Percentiles rank a stretch among this genome's conserved stretches.
These are phyloP conservation scores for Circinella umbellata DNA, from an alignment of 371 early-diverging fungal species.

Conservation along the genomic window DNA sequence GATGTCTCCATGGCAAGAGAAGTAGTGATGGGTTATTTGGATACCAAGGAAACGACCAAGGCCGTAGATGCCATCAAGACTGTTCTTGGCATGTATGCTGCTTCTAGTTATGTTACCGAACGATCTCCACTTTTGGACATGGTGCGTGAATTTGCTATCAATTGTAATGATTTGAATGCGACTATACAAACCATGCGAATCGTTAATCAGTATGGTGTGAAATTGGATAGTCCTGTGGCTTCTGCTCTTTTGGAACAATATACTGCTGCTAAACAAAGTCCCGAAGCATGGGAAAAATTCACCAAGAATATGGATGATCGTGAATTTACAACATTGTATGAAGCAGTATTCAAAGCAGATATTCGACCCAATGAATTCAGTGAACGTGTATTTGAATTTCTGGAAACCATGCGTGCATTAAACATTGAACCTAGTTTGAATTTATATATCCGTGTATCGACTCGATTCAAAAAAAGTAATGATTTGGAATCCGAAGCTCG, in stretches of 20 bases:
- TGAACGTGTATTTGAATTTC: conserved; percentile 11
- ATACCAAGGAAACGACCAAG: conserved; percentile 1
- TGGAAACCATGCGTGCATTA: conserved; percentile 18
- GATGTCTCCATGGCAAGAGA: conserved; percentile 27
- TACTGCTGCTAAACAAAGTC: conserved; percentile 18
- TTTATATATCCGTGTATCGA: conserved; percentile 23
- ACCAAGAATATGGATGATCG: neutral
- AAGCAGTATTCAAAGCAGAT: conserved; percentile 16
- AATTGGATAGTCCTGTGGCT: conserved; percentile 20
- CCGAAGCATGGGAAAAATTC: conserved; percentile 24
- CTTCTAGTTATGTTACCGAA: conserved; percentile 19
- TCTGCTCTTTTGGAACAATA: conserved; percentile 24
- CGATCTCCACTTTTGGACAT: conserved; percentile 6
- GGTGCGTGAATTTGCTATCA: conserved; percentile 1
- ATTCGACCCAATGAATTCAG: conserved; percentile 7
- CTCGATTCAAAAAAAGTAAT: conserved; percentile 24
- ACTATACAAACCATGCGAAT: conserved; percentile 17
- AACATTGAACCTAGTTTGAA: conserved; percentile 15
- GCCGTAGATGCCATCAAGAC: conserved; percentile 10
- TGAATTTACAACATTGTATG: conserved; percentile 15
- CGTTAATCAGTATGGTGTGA: conserved; percentile 24
- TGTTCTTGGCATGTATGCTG: conserved; percentile 21
- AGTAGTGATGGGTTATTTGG: conserved; percentile 25
- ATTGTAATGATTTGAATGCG: conserved; percentile 16
- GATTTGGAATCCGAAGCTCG: conserved; percentile 32